A percentile compares a stretch with the other conserved stretches of the same genome.
These are phyloP conservation scores for Schoenoplectus tabernaemontani DNA, from an alignment of 202 grass and related monocot species.

Conservation along the genomic window DNA sequence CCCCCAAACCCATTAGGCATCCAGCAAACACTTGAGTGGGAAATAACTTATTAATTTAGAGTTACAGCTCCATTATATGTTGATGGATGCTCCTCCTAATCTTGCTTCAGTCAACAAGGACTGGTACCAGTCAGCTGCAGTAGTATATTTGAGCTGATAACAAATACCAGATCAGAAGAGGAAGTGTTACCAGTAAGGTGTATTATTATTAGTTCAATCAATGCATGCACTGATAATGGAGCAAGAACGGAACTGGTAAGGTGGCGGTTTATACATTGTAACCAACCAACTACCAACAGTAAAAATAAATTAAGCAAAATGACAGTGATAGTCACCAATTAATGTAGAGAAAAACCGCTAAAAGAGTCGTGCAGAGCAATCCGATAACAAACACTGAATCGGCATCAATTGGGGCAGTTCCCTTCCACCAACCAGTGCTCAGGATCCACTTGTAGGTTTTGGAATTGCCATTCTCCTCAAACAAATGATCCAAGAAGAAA, in stretches of 20 bases:
- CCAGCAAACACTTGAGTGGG: background rate
- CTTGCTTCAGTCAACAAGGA: background rate
- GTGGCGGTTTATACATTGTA: no score
- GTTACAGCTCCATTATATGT: background rate
- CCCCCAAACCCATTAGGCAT: background rate
- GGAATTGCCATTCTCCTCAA: constrained; percentile 89
- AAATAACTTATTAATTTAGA: background rate
- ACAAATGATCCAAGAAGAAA: constrained; percentile 96
- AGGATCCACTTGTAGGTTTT: constrained; percentile 72
- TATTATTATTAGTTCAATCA: no score
- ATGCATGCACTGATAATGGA: no score
- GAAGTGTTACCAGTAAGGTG: no score
- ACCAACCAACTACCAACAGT: no score
- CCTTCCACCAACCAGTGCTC: constrained; percentile 87
- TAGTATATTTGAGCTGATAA: background rate
- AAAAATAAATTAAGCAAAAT: no score
- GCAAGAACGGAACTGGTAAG: no score
- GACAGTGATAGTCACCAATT: no score
- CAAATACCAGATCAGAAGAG: background rate
- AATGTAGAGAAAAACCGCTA: constrained; percentile 58
- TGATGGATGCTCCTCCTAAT: background rate
- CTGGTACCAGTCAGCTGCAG: background rate
- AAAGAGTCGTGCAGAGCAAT: constrained; percentile 53
- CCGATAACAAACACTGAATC: constrained; percentile 69
- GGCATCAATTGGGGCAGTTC: constrained; percentile 59